A percentile compares a stretch with the other conserved stretches of the same genome.
phyloP scores from a whole-genome alignment of 148 eudicot genomes.

The Spergularia bocconei region DNA sequence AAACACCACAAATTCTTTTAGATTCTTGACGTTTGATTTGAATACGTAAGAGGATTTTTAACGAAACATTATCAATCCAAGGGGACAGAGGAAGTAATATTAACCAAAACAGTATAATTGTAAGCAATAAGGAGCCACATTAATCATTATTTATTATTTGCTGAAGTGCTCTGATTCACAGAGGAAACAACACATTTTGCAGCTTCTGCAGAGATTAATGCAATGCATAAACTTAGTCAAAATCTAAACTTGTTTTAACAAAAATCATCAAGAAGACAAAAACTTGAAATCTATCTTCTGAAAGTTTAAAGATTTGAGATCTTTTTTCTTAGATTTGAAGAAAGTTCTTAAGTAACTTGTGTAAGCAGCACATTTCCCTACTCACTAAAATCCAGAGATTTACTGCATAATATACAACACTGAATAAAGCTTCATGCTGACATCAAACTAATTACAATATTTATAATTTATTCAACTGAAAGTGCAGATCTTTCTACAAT shows the following conservation, averaged over 20 bases:
- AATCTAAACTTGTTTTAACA: background rate
- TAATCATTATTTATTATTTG: background rate
- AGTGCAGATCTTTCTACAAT: slow-evolving; percentile 18
- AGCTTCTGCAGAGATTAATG: background rate
- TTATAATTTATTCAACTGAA: background rate
- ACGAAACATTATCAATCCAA: background rate
- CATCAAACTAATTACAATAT: background rate
- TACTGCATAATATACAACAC: background rate
- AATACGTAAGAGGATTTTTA: background rate
- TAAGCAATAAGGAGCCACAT: background rate
- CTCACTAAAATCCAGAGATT: background rate
- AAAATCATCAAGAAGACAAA: background rate
- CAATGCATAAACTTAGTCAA: background rate
- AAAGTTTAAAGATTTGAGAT: background rate
- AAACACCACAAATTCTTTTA: background rate
- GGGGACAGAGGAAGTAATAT: background rate
- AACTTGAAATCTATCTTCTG: background rate
- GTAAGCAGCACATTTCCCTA: background rate
- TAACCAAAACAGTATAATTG: background rate
- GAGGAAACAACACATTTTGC: background rate
- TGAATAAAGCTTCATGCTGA: background rate
- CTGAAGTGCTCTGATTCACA: background rate
- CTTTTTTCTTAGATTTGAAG: background rate
- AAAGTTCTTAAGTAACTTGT: background rate
- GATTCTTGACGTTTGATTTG: no score